These are phyloP conservation scores for Metschnikowia dekortorum DNA, from an alignment of 805 yeast genomes.

Conservation along the genomic window DNA sequence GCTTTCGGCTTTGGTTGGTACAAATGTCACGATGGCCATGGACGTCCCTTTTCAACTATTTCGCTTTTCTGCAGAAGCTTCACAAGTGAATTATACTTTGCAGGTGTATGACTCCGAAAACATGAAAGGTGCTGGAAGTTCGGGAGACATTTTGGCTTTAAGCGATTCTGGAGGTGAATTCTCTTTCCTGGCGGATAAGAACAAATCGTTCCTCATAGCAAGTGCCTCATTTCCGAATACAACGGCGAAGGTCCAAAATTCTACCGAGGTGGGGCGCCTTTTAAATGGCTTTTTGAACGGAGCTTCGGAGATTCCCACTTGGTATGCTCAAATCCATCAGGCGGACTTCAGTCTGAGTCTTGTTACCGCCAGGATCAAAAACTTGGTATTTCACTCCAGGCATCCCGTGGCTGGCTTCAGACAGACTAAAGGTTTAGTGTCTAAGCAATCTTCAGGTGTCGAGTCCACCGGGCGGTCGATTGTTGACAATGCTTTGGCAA, in stretches of 20 bases:
- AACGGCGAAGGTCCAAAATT: background rate
- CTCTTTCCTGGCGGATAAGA: background rate
- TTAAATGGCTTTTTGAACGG: background rate
- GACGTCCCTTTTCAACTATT: background rate
- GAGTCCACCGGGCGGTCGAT: background rate
- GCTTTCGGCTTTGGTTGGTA: background rate
- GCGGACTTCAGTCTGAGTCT: background rate
- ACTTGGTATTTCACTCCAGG: background rate
- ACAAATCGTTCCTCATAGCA: background rate
- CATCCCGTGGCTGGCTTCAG: no score
- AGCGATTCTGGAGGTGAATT: background rate
- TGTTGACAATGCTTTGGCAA: background rate
- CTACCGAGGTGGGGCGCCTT: background rate
- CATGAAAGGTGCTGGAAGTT: background rate
- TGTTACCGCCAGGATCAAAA: background rate
- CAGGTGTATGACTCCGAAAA: background rate
- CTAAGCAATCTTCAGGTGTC: background rate
- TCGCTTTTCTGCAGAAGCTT: background rate
- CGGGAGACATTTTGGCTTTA: background rate
- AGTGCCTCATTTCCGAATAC: background rate
- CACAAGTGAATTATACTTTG: slow-evolving; percentile 1
- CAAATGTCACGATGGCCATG: background rate
- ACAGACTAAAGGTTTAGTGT: no score
- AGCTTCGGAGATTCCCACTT: background rate
- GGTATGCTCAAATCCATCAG: background rate